These are phyloP conservation scores for Sugiyamaella boreocaroliniensis DNA, from an alignment of 805 yeast species.

Conservation along the genomic window DNA sequence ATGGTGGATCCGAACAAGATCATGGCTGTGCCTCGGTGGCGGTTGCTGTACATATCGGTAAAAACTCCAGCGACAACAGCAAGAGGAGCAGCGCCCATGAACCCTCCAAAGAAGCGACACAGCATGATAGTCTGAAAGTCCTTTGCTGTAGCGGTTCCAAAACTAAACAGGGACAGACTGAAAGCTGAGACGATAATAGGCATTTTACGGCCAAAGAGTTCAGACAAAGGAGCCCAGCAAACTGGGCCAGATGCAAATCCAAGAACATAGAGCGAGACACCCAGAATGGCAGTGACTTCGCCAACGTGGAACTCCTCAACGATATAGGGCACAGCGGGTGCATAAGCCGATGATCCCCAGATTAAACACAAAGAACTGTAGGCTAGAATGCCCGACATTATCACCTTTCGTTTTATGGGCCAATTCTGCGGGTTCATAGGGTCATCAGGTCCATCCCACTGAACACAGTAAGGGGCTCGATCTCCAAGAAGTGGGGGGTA, in stretches of 20 bases:
- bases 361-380: too few relatives aligned
- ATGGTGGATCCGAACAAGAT: constrained; percentile 65
- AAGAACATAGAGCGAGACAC: constrained; percentile 74
- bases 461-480: too few relatives aligned
- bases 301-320: constrained; percentile 55
- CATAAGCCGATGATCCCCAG: constrained; percentile 76
- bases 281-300: constrained; percentile 61
- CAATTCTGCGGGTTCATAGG: too few relatives aligned
- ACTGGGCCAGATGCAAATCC: constrained; percentile 95
- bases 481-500: too few relatives aligned
- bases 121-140: constrained; percentile 71
- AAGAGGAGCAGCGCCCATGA: constrained; percentile 77
- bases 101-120: constrained; percentile 74
- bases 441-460: too few relatives aligned
- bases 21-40: constrained; percentile 68
- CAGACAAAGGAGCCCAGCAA: constrained; percentile 86
- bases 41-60: constrained; percentile 70
- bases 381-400: too few relatives aligned
- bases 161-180: constrained; percentile 53
- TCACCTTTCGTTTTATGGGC: too few relatives aligned
- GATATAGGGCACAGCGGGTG: constrained; percentile 49
- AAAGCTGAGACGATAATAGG: constrained; percentile 54
- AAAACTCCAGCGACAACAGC: constrained; percentile 83
- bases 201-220: constrained; percentile 61
- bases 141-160: constrained; percentile 73